Percentiles rank a stretch among this genome's conserved stretches.
Conservation (phyloP, 345 rosid genomes). For the Trapa bicornis region DNA sequence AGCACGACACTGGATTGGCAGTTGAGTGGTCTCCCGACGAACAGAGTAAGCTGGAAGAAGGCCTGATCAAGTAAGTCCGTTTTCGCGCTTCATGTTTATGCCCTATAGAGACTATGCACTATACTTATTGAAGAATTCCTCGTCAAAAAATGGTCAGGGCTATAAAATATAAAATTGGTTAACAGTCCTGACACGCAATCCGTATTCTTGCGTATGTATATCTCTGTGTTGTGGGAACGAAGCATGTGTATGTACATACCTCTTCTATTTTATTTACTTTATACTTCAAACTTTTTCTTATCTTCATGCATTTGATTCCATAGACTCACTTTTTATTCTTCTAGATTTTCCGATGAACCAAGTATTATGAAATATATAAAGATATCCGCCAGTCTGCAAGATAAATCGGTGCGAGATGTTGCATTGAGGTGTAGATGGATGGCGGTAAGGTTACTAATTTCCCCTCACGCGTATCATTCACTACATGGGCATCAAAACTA, state of each 20-base stretch:
- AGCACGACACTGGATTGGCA: slow-evolving; percentile 46
- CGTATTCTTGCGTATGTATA: neutral
- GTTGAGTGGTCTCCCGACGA: slow-evolving; percentile 78
- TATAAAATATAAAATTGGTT: neutral
- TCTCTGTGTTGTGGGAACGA: too few relatives aligned
- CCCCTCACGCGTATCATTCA: neutral
- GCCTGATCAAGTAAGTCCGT: slow-evolving; percentile 49
- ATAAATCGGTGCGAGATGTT: slow-evolving; percentile 90
- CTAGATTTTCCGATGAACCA: slow-evolving; percentile 61
- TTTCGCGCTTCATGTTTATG: neutral
- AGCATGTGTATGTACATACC: neutral
- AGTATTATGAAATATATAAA: slow-evolving; percentile 75
- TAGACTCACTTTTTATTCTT: slow-evolving; percentile 1
- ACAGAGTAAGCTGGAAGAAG: slow-evolving; percentile 57
- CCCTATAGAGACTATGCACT: neutral
- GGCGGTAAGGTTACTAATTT: slow-evolving; percentile 40
- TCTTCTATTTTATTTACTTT: neutral
- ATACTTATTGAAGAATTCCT: neutral
- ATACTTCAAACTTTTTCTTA: neutral
- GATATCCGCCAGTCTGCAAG: slow-evolving; percentile 65
- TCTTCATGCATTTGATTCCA: slow-evolving; percentile 1
- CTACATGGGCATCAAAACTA: neutral
- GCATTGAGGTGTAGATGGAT: slow-evolving; percentile 95
- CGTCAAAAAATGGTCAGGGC: neutral
- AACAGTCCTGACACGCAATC: neutral